Percentiles rank a stretch among this genome's conserved stretches.
phyloP scores from a whole-genome alignment of 75 land plant genomes.

The Cryptomeria japonica region DNA sequence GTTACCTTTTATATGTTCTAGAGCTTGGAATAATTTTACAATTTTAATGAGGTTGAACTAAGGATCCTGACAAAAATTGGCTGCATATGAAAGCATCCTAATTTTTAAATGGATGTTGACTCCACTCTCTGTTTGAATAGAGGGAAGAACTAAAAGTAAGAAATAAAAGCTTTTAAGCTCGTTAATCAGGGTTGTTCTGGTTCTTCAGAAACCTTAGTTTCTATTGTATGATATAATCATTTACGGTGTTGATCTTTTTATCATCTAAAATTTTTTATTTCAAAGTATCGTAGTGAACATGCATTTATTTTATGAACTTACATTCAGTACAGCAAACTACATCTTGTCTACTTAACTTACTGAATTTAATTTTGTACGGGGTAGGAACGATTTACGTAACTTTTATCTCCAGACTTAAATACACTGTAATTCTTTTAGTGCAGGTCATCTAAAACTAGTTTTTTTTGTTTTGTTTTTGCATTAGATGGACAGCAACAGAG shows the following conservation, averaged over 20 bases:
- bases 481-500: constrained; percentile 30
- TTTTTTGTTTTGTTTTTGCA: neutral
- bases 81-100: neutral
- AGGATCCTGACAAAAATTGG: neutral
- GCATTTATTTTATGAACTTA: neutral
- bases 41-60: neutral
- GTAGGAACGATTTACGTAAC: neutral
- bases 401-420: neutral
- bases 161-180: neutral
- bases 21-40: neutral
- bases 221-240: neutral
- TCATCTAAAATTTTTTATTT: neutral
- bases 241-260: neutral
- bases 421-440: neutral
- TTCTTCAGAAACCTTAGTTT: neutral
- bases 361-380: neutral
- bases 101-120: neutral
- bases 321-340: neutral
- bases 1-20: neutral
- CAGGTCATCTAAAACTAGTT: neutral
- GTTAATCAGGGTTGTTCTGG: neutral
- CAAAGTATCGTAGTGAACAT: neutral
- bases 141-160: neutral
- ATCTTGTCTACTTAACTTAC: neutral
- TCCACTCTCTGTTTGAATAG: neutral